A percentile compares a stretch with the other conserved stretches of the same genome.
phyloP scores from a whole-genome alignment of 2,329 filamentous ascomycete species.

The Pseudocercospora crystallina region DNA sequence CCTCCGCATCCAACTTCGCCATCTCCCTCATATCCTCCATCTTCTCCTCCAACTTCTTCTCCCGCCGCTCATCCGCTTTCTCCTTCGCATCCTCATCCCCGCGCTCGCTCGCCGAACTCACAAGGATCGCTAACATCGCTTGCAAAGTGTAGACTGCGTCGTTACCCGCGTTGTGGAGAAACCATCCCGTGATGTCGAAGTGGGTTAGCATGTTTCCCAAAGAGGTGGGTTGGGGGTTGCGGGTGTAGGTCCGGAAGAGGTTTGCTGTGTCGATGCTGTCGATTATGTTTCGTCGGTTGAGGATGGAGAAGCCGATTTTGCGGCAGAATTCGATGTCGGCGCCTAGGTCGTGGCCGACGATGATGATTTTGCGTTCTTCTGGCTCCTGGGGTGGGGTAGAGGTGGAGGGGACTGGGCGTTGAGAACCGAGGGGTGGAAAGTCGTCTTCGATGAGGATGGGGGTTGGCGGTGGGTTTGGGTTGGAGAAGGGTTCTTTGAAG shows the following conservation, averaged over 20 bases:
- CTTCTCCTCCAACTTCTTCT: slow-evolving; percentile 30
- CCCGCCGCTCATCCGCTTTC: slow-evolving; percentile 27
- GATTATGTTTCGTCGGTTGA: slow-evolving; percentile 54
- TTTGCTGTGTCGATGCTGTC: slow-evolving; percentile 62
- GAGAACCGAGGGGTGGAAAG: not conserved
- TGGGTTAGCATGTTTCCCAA: slow-evolving; percentile 63
- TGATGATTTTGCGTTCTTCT: slow-evolving; percentile 61
- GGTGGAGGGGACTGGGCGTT: not conserved
- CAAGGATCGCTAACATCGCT: slow-evolving; percentile 65
- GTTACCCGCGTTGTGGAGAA: slow-evolving; percentile 40
- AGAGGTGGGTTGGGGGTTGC: slow-evolving; percentile 50
- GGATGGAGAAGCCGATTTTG: slow-evolving; percentile 62
- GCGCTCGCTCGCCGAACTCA: slow-evolving; percentile 41
- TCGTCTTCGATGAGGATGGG: not conserved
- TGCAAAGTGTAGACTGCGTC: slow-evolving; percentile 39
- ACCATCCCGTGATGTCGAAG: slow-evolving; percentile 62
- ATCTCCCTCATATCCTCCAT: slow-evolving; percentile 30
- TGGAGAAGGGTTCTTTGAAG: slow-evolving; percentile 58
- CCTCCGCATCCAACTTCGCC: slow-evolving; percentile 37
- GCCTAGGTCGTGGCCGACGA: slow-evolving; percentile 74
- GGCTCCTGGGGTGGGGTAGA: not conserved
- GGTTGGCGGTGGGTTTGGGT: not conserved
- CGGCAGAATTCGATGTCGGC: slow-evolving; percentile 69
- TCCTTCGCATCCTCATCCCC: slow-evolving; percentile 31
- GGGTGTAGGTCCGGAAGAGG: slow-evolving; percentile 65